phyloP scores from a whole-genome alignment of 345 rosid species.

The Hypericum perforatum region DNA sequence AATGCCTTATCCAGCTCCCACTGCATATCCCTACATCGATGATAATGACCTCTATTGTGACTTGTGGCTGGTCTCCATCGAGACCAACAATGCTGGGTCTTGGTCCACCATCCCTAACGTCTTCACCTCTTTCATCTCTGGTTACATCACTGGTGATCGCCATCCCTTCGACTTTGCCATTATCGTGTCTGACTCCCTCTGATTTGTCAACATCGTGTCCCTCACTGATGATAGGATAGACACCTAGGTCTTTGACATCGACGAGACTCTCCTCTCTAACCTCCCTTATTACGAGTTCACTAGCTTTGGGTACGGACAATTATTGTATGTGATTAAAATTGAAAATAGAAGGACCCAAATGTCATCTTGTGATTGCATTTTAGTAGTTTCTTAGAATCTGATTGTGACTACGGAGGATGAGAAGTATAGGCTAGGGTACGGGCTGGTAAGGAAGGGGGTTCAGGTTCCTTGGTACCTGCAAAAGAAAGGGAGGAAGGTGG shows the following conservation, averaged over 20 bases:
- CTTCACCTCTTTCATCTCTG: constrained; percentile 34
- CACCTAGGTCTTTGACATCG: constrained; percentile 86
- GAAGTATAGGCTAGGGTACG: no score
- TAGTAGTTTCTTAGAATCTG: no score
- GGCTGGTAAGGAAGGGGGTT: no score
- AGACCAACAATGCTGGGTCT: constrained; percentile 70
- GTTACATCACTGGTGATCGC: constrained; percentile 43
- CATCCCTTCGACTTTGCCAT: constrained; percentile 45
- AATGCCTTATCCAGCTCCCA: constrained; percentile 37
- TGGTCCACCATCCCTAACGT: constrained; percentile 43
- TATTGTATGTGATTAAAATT: no score
- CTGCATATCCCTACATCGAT: constrained; percentile 7
- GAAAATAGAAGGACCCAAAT: no score
- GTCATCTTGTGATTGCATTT: no score
- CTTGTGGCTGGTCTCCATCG: constrained; percentile 73
- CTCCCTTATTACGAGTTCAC: constrained; percentile 51
- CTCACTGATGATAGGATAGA: constrained; percentile 51
- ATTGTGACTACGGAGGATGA: no score
- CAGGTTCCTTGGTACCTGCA: no score
- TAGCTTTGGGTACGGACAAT: constrained; percentile 61
- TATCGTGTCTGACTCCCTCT: constrained; percentile 28
- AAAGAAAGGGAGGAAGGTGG: no score
- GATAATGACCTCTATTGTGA: constrained; percentile 43
- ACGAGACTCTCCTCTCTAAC: constrained; percentile 76
- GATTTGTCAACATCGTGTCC: constrained; percentile 34